phyloP scores from a whole-genome alignment of 2,329 filamentous ascomycete species.

The Colletotrichum gloeosporioides region DNA sequence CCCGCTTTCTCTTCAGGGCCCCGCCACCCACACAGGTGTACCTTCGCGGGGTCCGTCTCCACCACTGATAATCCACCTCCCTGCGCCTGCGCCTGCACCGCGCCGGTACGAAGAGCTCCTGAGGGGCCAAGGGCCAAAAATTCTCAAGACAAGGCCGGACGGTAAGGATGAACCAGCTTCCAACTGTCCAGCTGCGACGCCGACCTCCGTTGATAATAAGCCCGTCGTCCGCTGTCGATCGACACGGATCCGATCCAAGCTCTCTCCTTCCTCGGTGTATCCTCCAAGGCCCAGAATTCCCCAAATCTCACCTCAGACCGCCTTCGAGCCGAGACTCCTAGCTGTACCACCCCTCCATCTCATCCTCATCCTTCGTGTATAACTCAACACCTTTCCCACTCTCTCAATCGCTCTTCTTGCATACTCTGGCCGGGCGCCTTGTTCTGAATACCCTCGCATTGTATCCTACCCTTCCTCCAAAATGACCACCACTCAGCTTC shows the following conservation, averaged over 20 bases:
- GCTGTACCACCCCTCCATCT: neutral
- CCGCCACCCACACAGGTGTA: conserved; percentile 7
- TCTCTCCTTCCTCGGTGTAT: neutral
- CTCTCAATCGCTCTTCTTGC: neutral
- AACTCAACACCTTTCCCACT: neutral
- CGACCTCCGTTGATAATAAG: neutral
- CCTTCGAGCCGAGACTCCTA: neutral
- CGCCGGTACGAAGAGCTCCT: neutral
- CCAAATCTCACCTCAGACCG: conserved; percentile 15
- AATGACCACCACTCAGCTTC: conserved; percentile 71
- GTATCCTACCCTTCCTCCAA: conserved; percentile 30
- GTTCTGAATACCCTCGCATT: neutral
- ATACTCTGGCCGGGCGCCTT: conserved; percentile 11
- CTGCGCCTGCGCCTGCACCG: neutral
- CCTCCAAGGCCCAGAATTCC: neutral
- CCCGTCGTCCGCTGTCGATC: neutral
- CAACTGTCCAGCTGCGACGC: neutral
- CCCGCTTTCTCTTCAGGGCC: conserved; percentile 13
- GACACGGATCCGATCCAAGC: neutral
- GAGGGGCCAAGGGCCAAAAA: neutral
- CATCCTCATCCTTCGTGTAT: neutral
- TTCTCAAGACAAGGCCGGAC: neutral
- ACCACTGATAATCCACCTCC: conserved; percentile 2
- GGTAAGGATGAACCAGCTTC: neutral
- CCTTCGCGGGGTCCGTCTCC: conserved; percentile 13